Base-by-base conservation (phyloP, 495 filamentous ascomycete genomes). In the Penicillium salamii region DNA sequence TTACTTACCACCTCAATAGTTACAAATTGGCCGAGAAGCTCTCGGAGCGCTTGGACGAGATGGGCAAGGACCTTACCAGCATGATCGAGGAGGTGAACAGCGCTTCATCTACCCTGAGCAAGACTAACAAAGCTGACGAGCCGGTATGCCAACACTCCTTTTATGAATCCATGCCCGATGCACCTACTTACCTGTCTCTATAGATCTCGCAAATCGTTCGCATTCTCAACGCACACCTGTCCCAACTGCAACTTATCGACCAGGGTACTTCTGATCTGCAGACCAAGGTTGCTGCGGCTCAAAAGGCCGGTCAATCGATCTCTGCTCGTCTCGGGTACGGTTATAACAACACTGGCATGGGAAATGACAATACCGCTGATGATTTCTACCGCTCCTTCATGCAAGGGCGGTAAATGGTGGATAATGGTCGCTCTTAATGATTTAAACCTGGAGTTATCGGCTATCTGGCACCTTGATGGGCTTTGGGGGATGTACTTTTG, bases 31-130 rank as follows among this genome's bases (percentile, higher is more conserved):
- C 93, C 9, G 91, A 97, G 76, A 90, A 87, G 67, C 77, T 97
- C 36, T 88, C 88, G 2, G 89, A 95, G 59, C 80, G 84, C 43
- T 67, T 97, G 58, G 89, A 90, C 34, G 88, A 90, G 46, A 95
- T 96, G 87, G 89, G 89, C 66, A 89, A 87, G 66, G 90, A 96
- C 66, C 72, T 97, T 42, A 79, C 78, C 33, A 88, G 85, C 69
- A 97, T 99, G 91, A 96, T 99, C 61, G 91, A 96, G 61, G 93
- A 96, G 68, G 93, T 97, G 61, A 99, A 99, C 61, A 81, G 82
- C 48, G 90, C 90, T 39, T 90, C 86, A 7, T 76, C 86, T 20
- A 86, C 81, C 5, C 74, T 99, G 52, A 91, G 82, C 76, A 93
- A 92, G 78, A 91, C 86, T 35, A 86, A 76, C 68, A 92, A 90